Conservation (phyloP, 2,329 filamentous ascomycete species). For the Penicillium thymicola region DNA sequence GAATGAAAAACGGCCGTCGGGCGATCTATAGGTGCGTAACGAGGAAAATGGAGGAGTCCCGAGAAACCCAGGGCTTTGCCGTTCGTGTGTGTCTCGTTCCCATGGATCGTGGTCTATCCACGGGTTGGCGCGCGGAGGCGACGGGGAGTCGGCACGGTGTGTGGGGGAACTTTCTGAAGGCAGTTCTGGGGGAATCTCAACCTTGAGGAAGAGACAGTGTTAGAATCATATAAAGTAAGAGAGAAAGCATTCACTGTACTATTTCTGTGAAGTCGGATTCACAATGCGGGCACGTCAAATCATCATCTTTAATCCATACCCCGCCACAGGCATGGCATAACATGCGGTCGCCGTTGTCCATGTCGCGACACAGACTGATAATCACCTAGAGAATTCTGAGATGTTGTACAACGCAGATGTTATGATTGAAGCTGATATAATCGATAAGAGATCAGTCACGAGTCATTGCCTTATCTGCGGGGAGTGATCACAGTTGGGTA, state of each 20-base stretch:
- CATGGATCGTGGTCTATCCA: slow-evolving; percentile 49
- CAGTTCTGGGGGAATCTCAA: slow-evolving; percentile 28
- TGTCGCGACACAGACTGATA: slow-evolving; percentile 10
- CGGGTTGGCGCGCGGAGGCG: slow-evolving; percentile 28
- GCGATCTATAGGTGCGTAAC: slow-evolving; percentile 44
- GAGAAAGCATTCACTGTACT: slow-evolving; percentile 52
- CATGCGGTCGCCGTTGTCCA: slow-evolving; percentile 61
- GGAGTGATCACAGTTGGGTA: slow-evolving; percentile 11
- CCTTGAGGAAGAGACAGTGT: slow-evolving; percentile 18
- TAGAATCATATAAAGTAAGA: slow-evolving; percentile 3
- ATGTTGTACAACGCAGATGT: slow-evolving; percentile 4
- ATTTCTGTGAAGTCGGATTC: slow-evolving; percentile 78
- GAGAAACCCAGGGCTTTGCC: neutral
- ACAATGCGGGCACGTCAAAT: slow-evolving; percentile 74
- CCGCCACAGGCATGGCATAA: slow-evolving; percentile 79
- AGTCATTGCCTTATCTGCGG: slow-evolving; percentile 25
- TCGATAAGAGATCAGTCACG: slow-evolving; percentile 18
- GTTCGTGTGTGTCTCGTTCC: slow-evolving; percentile 46
- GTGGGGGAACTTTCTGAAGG: slow-evolving; percentile 27
- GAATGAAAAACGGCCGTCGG: slow-evolving; percentile 45
- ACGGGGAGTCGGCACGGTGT: slow-evolving; percentile 15
- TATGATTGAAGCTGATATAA: slow-evolving; percentile 6
- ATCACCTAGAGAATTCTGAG: neutral
- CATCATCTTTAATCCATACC: slow-evolving; percentile 73
- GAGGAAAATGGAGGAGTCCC: slow-evolving; percentile 27